Percentiles rank a stretch among this genome's conserved stretches.
Evolutionary conservation across 2,329 filamentous ascomycete species (phyloP).

Genomic region (Aspergillus sp.): DNA sequence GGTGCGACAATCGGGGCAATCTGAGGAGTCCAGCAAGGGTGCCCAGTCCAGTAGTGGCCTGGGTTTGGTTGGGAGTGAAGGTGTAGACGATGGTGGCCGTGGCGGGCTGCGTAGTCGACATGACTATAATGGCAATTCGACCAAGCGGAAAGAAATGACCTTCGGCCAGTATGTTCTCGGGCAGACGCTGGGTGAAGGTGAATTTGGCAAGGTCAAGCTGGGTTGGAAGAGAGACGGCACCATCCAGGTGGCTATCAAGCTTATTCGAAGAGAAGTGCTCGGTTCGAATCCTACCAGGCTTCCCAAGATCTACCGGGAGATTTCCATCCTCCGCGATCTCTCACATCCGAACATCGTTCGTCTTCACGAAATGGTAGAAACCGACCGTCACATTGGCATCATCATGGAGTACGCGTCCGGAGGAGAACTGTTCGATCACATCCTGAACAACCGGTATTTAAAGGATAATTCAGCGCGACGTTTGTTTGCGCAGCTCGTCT

Average conservation of each 20-base stretch:
- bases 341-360: slow-evolving; percentile 96
- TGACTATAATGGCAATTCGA: slow-evolving; percentile 47
- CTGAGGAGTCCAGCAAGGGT: slow-evolving; percentile 34
- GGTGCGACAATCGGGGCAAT: slow-evolving; percentile 60
- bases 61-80: slow-evolving; percentile 45
- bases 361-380: slow-evolving; percentile 97
- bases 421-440: slow-evolving; percentile 96
- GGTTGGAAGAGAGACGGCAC: slow-evolving; percentile 96
- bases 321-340: slow-evolving; percentile 77
- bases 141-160: slow-evolving; percentile 73
- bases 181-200: slow-evolving; percentile 92
- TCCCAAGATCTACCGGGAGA: slow-evolving; percentile 96
- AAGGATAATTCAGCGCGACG: slow-evolving; percentile 88
- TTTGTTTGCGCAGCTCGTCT: slow-evolving; percentile 90
- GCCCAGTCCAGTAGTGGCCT: slow-evolving; percentile 38
- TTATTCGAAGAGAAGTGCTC: slow-evolving; percentile 86
- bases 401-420: slow-evolving; percentile 97
- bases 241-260: slow-evolving; percentile 93
- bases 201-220: slow-evolving; percentile 97
- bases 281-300: slow-evolving; percentile 82
- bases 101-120: slow-evolving; percentile 43
- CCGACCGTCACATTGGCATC: slow-evolving; percentile 93
- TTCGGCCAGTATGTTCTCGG: slow-evolving; percentile 96
- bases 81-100: slow-evolving; percentile 38
- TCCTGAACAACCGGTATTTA: slow-evolving; percentile 90